Evolutionary conservation across 768 basidiomycete species (phyloP), one percentile per base, ranked within the genome.

Genomic region (Lentinula lateritia): DNA sequence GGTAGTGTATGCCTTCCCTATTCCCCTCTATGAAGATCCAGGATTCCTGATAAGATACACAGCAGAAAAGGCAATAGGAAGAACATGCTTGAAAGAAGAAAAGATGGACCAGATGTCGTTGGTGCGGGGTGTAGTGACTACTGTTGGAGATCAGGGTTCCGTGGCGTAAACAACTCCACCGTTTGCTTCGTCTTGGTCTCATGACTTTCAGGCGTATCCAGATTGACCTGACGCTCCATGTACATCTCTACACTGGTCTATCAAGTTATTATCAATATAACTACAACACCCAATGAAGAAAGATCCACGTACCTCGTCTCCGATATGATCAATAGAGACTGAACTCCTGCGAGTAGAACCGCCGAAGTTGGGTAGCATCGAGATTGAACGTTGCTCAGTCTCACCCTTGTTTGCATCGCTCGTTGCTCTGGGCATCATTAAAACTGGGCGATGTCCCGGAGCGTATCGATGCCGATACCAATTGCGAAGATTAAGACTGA

Each of bases 401-500:
- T 38, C 13, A 42, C 18, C 13, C 7, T 38, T 12, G 23, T 6
- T 5, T 20, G 12, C 54, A 55, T 42, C 18, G 8, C 6, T 41
- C 5, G 38, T n/a, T n/a, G 18, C 23, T 9, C 52, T 41, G 13
- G 42, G 55, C 28, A 61, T 61, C 42, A 61, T 32, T 3, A 18
- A 56, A 48, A 45, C 18, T 16, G 28, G 28, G 28, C 28, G 28
- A 28, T 28, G 28, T 28, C 28, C 28, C 28, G 28, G 61, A 41
- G 59, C 41, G 15, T 62, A 55, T 50, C 59, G 61, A 38, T 65
- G 64, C 6, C 64, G 64, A 54, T 62, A 65, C 64, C 64, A 65
- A 18, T 65, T 62, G 13, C 64, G 64, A 3, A 65, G 59, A 39
- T 65, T 65, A 3, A 65, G 59, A 6, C 61, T 65, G 18, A 34